Percentiles rank a stretch among this genome's conserved stretches.
Conservation (phyloP, 139 green algal genomes). For the Chlamydomonas eustigma region DNA sequence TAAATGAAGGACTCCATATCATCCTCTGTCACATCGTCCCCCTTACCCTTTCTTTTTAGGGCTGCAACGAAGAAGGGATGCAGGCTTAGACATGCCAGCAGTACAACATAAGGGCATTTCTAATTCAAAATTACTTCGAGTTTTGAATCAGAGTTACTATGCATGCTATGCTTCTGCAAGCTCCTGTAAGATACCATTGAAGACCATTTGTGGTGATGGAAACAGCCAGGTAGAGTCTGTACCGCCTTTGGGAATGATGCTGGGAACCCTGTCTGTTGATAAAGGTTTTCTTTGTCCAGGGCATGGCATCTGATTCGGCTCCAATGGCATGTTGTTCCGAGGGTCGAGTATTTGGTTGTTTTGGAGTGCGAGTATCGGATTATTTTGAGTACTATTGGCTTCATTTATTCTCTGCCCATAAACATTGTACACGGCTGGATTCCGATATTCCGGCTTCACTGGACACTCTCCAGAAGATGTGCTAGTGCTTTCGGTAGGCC, state of each 20-base stretch:
- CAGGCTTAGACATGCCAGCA: too few relatives aligned
- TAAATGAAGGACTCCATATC: slow-evolving; percentile 87
- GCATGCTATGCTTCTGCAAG: not conserved
- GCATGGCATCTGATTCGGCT: slow-evolving; percentile 82
- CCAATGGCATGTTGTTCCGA: slow-evolving; percentile 88
- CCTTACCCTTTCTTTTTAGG: slow-evolving; percentile 90
- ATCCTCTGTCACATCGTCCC: slow-evolving; percentile 81
- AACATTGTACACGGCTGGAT: slow-evolving; percentile 80
- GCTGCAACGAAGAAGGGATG: slow-evolving; percentile 56
- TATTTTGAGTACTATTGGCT: slow-evolving; percentile 1
- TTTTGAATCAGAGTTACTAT: too few relatives aligned
- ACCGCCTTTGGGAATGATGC: slow-evolving; percentile 89
- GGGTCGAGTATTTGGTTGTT: slow-evolving; percentile 61
- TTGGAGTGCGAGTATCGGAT: slow-evolving; percentile 19
- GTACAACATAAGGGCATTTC: too few relatives aligned
- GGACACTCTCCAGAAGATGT: too few relatives aligned
- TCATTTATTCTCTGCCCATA: slow-evolving; percentile 81
- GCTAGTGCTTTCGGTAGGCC: too few relatives aligned
- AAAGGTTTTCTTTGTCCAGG: slow-evolving; percentile 76
- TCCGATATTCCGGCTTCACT: slow-evolving; percentile 6
- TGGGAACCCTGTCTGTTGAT: slow-evolving; percentile 61
- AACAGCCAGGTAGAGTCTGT: slow-evolving; percentile 83
- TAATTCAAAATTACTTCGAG: too few relatives aligned
- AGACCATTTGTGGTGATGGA: slow-evolving; percentile 96
- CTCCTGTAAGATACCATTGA: slow-evolving; percentile 81